phyloP scores from a whole-genome alignment of 441 rosid genomes.

The Eruca vesicaria region DNA sequence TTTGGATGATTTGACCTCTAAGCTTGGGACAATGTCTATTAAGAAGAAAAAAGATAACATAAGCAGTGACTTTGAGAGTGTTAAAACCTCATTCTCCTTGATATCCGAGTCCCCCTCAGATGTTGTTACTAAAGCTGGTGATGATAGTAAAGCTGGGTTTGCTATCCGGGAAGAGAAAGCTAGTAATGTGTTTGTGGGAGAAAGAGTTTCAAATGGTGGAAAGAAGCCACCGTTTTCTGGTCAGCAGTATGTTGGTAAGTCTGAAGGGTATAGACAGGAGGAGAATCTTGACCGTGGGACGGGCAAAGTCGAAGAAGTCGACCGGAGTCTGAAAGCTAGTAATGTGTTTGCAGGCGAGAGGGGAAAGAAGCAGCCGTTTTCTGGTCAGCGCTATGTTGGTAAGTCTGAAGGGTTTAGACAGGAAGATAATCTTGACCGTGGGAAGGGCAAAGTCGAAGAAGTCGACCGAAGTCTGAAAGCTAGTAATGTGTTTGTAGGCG shows the following conservation, averaged over 20 bases:
- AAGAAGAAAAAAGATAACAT: conserved; percentile 49
- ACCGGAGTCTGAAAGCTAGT: conserved; percentile 15
- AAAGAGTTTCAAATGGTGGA: neutral
- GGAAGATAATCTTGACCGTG: conserved; percentile 19
- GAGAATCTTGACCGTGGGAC: conserved; percentile 26
- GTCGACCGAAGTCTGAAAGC: conserved; percentile 14
- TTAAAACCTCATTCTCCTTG: conserved; percentile 51
- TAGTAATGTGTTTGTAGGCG: conserved; percentile 3
- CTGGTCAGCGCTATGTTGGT: conserved; percentile 26
- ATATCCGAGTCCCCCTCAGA: conserved; percentile 36
- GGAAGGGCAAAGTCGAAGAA: conserved; percentile 33
- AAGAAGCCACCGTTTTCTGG: conserved; percentile 29
- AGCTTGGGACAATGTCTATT: conserved; percentile 75
- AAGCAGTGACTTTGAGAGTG: conserved; percentile 34
- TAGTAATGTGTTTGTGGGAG: conserved; percentile 6
- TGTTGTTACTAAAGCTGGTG: conserved; percentile 15
- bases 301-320: conserved; percentile 28
- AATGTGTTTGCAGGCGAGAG: conserved; percentile 6
- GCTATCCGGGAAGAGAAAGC: conserved; percentile 16
- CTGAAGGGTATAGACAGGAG: conserved; percentile 35
- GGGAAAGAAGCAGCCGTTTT: conserved; percentile 29
- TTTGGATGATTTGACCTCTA: conserved; percentile 69
- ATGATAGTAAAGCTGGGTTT: conserved; percentile 21
- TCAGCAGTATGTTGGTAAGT: conserved; percentile 28
- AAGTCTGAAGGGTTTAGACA: conserved; percentile 37